Conservation (phyloP, 2,329 filamentous ascomycete species). For the Lecanoromycetidae sp. region DNA sequence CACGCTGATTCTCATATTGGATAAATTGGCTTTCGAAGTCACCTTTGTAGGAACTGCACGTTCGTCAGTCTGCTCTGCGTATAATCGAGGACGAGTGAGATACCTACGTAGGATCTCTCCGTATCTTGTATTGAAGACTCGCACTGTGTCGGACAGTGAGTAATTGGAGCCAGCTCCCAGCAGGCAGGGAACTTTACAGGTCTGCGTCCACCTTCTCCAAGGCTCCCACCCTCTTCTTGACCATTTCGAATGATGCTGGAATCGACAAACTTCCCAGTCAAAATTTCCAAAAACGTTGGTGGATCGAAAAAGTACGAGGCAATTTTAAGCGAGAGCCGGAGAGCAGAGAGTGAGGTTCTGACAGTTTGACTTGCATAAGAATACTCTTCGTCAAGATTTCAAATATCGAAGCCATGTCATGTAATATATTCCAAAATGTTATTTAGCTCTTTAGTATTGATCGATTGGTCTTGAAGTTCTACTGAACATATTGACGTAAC, state of each 20-base stretch:
- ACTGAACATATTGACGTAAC: too few relatives aligned
- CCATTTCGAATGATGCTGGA: conserved; percentile 40
- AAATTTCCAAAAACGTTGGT: too few relatives aligned
- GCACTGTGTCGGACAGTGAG: conserved; percentile 38
- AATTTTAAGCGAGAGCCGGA: too few relatives aligned
- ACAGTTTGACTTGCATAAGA: too few relatives aligned
- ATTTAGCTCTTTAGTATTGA: too few relatives aligned
- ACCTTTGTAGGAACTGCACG: conserved; percentile 64
- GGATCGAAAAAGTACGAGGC: too few relatives aligned
- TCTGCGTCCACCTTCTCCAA: conserved; percentile 94
- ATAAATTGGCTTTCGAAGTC: conserved; percentile 81
- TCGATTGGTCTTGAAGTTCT: too few relatives aligned
- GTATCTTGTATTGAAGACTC: conserved; percentile 83
- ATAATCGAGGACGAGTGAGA: conserved; percentile 6
- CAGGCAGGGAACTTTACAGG: conserved; percentile 40
- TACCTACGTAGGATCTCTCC: conserved; percentile 63
- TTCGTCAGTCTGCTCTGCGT: conserved; percentile 6
- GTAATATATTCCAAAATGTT: too few relatives aligned
- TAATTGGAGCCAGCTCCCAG: conserved; percentile 9
- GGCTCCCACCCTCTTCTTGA: conserved; percentile 79
- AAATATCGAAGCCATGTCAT: too few relatives aligned
- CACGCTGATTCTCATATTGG: conserved; percentile 81
- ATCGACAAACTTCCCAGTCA: not conserved
- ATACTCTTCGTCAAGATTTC: too few relatives aligned
- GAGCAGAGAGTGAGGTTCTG: too few relatives aligned